Evolutionary conservation across 495 filamentous ascomycete species (phyloP).

Genomic region (Podospora tetraspora): DNA sequence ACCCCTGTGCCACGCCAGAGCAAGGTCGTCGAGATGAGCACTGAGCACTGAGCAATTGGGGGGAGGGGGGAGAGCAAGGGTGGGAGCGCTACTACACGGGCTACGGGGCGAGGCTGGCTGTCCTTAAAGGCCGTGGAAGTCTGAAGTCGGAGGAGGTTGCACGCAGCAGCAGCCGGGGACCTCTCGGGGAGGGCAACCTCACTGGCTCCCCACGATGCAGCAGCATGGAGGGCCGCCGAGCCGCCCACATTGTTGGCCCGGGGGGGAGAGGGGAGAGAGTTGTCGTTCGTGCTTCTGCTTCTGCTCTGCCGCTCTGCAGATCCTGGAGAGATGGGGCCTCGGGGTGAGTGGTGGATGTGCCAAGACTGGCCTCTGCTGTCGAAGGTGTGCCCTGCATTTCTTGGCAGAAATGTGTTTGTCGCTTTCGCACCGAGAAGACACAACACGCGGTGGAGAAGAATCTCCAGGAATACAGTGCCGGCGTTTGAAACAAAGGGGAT

Average conservation of each 20-base stretch:
- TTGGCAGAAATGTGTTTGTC: not conserved
- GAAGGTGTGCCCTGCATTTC: not conserved
- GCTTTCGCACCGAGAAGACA: not conserved
- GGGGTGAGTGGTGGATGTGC: not conserved
- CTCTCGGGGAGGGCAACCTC: not conserved
- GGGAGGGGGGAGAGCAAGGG: conserved; percentile 5
- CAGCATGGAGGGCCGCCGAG: conserved; percentile 4
- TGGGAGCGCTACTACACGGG: not conserved
- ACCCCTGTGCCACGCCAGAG: conserved; percentile 10
- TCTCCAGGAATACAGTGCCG: not conserved
- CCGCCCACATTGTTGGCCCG: conserved; percentile 2
- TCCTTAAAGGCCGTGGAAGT: conserved; percentile 5
- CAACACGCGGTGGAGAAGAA: not conserved
- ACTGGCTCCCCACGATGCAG: not conserved
- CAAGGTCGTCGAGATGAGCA: not conserved
- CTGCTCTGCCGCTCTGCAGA: not conserved
- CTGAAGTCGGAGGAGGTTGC: not conserved
- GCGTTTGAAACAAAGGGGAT: not conserved
- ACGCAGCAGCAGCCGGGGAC: conserved; percentile 2
- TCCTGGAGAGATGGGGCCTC: not conserved
- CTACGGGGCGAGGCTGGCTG: conserved; percentile 13
- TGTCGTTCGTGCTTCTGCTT: conserved; percentile 9
- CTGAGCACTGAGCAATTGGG: not conserved
- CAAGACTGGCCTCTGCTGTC: not conserved
- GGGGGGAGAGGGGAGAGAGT: not conserved